Evolutionary conservation across 129 eudicot genomes (phyloP), one percentile per base, ranked within the genome.

Genomic region (Heracleum sosnowskyi): DNA sequence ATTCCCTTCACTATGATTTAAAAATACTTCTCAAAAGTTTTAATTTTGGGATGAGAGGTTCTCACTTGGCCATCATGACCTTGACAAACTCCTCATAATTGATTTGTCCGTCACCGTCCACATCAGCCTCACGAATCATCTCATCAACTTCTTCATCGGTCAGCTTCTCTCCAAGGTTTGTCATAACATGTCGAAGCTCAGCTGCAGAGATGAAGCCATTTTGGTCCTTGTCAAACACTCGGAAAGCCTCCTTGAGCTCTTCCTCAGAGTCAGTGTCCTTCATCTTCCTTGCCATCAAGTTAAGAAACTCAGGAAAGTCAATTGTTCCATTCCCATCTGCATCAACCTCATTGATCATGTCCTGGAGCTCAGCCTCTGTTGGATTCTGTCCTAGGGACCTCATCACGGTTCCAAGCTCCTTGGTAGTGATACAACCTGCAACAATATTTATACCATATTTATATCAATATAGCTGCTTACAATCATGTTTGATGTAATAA

Each of bases 361-460:
- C 89, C 53, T 87, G 90, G 28, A 87, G 86, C 75, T 87, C 90
- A 53, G 91, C 91, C 81, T 88, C 89, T 1, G 91, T 88, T 39
- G 89, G 89, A 76, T 88, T 88, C 51, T 86, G 90, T 37, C 90
- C 90, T 39, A 88, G 60, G 22, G 92, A 88, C 40, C 90, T 79
- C 92, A 88, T 88, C 76, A 88, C 92, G 0, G 90, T 88, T 64
- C 92, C 92, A 40, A 88, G 88, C 83, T 88, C 92, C 88, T 86
- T 86, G 46, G 92, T 86, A 2, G 92, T 88, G 83, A 88, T 88
- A 76, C 86, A 88, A 82, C 90, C 92, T 88, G 83, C n/a, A n/a
- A n/a, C n/a, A n/a, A n/a, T n/a, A n/a, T n/a, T n/a, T n/a, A n/a
- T n/a, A n/a, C n/a, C n/a, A n/a, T n/a, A n/a, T n/a, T n/a, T n/a